These are phyloP conservation scores for Ophiognomonia clavigignenti-juglandacearum DNA, from an alignment of 2,329 filamentous ascomycete species.

Conservation along the genomic window DNA sequence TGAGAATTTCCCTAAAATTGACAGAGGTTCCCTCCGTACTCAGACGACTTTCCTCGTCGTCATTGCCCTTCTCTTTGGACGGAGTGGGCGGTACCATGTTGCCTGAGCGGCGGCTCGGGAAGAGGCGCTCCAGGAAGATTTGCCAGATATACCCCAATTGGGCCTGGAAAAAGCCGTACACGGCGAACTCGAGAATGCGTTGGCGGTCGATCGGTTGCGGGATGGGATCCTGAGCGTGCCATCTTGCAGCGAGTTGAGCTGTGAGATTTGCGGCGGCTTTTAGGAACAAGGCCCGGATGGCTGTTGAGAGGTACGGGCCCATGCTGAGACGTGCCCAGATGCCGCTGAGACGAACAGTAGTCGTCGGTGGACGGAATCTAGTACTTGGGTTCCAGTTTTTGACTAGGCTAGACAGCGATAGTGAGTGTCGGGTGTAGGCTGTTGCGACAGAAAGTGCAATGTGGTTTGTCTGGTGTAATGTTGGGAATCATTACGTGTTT, in stretches of 20 bases:
- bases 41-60: constrained; percentile 15
- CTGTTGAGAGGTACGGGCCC: constrained; percentile 14
- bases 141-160: constrained; percentile 22
- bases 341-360: constrained; percentile 1
- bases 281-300: constrained; percentile 16
- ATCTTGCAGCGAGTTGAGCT: constrained; percentile 16
- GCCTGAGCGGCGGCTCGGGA: constrained; percentile 17
- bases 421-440: no score
- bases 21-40: constrained; percentile 14
- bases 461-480: not conserved
- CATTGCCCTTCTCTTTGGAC: constrained; percentile 17
- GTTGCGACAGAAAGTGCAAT: no score
- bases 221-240: constrained; percentile 13
- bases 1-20: constrained; percentile 8
- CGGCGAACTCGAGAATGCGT: constrained; percentile 22
- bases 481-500: not conserved
- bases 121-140: constrained; percentile 20
- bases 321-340: not conserved
- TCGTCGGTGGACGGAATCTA: no score
- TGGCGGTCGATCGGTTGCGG: constrained; percentile 18
- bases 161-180: constrained; percentile 23
- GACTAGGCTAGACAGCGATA: no score
- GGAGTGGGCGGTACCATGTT: not conserved
- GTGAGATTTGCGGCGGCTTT: constrained; percentile 18
- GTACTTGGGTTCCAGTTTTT: no score